Percentiles rank a stretch among this genome's conserved stretches.
Conservation (phyloP, 2,329 filamentous ascomycete species). For the Thielaviopsis ethacetica region DNA sequence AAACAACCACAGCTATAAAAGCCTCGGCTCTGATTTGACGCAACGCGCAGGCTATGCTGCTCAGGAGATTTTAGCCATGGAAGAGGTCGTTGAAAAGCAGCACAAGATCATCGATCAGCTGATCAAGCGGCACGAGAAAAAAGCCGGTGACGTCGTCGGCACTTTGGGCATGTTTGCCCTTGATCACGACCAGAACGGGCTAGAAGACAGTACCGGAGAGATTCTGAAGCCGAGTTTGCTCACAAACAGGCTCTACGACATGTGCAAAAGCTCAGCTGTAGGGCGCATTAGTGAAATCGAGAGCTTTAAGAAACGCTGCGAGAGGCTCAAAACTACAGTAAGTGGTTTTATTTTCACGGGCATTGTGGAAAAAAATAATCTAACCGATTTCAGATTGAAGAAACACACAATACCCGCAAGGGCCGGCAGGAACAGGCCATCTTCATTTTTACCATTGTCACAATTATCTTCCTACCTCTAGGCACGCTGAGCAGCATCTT, state of each 20-base stretch:
- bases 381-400: conserved; percentile 13
- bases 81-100: neutral
- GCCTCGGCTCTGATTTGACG: neutral
- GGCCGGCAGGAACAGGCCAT: conserved; percentile 31
- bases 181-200: neutral
- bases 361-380: conserved; percentile 20
- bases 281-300: too few species aligned
- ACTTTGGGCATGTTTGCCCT: neutral
- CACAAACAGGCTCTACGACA: neutral
- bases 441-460: conserved; percentile 33
- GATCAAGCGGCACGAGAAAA: neutral
- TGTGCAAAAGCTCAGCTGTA: neutral
- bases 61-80: neutral
- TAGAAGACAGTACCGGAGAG: neutral
- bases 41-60: neutral
- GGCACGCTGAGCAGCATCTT: conserved; percentile 31
- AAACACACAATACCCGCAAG: conserved; percentile 25
- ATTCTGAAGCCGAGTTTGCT: neutral
- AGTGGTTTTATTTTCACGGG: conserved; percentile 12
- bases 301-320: too few species aligned
- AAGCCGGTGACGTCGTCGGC: too few species aligned
- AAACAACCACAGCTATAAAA: neutral
- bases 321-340: neutral
- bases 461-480: conserved; percentile 31
- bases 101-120: neutral